Percentiles rank a stretch among this genome's conserved stretches.
phyloP scores from a whole-genome alignment of 305 asterid species.

The Solanum aculeatissimum region DNA sequence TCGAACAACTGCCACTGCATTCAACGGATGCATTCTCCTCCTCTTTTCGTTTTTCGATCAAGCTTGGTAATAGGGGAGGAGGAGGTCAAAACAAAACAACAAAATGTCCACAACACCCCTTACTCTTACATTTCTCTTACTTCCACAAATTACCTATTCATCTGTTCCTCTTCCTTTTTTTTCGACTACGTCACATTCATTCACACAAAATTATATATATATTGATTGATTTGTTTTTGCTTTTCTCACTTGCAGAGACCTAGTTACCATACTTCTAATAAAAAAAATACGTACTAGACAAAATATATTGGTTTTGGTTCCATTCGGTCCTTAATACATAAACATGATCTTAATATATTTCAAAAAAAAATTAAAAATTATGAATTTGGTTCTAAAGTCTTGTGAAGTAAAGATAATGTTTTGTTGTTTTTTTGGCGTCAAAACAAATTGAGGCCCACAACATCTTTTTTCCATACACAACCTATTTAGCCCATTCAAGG shows the following conservation, averaged over 20 bases:
- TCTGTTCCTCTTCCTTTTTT: neutral
- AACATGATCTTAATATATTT: neutral
- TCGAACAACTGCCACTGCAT: conserved; percentile 42
- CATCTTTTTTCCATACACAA: neutral
- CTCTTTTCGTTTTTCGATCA: too few relatives aligned
- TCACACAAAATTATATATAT: neutral
- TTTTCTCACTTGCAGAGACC: too few relatives aligned
- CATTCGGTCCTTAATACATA: neutral
- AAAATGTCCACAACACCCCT: neutral
- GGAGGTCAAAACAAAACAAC: neutral
- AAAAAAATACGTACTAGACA: neutral
- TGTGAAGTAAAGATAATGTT: neutral
- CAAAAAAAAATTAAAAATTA: neutral
- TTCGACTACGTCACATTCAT: neutral
- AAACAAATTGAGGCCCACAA: neutral
- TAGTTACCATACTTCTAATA: neutral
- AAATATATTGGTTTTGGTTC: neutral
- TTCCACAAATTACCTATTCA: neutral
- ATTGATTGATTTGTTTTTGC: too few relatives aligned
- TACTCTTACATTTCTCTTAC: neutral
- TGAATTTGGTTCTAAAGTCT: neutral
- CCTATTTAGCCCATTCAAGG: neutral
- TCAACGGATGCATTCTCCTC: conserved; percentile 34
- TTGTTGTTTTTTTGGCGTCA: neutral
- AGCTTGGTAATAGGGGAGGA: neutral